Evolutionary conservation across 2,329 filamentous ascomycete genomes (phyloP), one percentile per base, ranked within the genome.

Genomic region (Cadophora gregata): DNA sequence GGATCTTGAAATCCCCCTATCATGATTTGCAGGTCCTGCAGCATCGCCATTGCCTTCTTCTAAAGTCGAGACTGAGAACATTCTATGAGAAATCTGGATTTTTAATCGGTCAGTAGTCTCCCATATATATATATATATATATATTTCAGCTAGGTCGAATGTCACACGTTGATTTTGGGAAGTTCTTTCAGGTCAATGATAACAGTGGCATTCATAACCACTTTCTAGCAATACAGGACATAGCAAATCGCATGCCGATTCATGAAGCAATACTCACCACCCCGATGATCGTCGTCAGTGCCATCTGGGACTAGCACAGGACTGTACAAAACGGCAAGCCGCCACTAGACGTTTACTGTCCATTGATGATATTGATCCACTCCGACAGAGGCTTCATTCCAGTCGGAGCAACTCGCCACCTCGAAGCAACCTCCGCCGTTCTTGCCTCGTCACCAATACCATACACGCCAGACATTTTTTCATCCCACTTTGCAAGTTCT

Each of bases 401-500:
- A 19, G 19, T n/a, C 6, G 38, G 6, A 42, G 38, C 38, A 42
- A 19, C 38, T 19, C 31, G 31, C 53, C 31, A 25, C 1, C 12
- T 10, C 3, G 31, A 25, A 24, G 29, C 31, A n/a, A 36, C 19
- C 10, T 58, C 53, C 10, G 19, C 19, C 10, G 31, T 58, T 16
- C 16, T 36, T 12, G 27, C 21, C 24, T 25, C 47, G 5, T 14
- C 8, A 1, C 24, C 14, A 7, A 33, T 24, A 33, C 53, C 53
- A 58, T 38, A n/a, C 6, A 27, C 25, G 6, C 38, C 36, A n/a
- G 25, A 12, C 56, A 59, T 59, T 19, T 29, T 27, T 10, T 29
- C 19, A 47, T 29, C 38, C 56, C 56, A 59, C 12, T 59, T 36
- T 29, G 21, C 25, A 25, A 59, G 38, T 9, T 59, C 38, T 10